Evolutionary conservation across 805 yeast genomes (phyloP), one percentile per base, ranked within the genome.

Genomic region (Hemisphaericaspora nanyangensis): DNA sequence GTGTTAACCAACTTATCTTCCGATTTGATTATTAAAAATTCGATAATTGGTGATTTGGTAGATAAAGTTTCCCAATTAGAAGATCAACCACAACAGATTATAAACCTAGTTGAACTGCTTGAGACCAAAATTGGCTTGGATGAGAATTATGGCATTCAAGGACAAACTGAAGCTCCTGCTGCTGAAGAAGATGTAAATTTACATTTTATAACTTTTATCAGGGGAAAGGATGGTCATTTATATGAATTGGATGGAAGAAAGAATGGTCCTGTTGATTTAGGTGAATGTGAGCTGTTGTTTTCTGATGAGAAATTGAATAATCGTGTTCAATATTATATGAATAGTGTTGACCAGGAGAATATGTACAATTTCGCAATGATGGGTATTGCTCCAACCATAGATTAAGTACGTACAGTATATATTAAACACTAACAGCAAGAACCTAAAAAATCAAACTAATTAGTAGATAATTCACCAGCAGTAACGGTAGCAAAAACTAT

Each of bases 201-300:
- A 41, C 99, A 91, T 62, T 91, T 85, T 55, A 80, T 91, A 18
- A 72, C 93, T 5, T 82, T 85, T 51, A 68, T 85, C 8, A 79
- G 76, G 50, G 70, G 73, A 17, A 61, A 64, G 10, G 72, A 77
- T 45, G 29, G 29, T 26, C 77, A 76, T 42, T 54, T 91, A 16
- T 86, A 78, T 52, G 98, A 91, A 60, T 70, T 91, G 26, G 99
- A 91, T 55, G 99, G 99, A 1, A 73, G 98, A 47, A 71, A 95
- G 47, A 61, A 61, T 26, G 93, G 95, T 0, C 88, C 96, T 0
- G 69, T 82, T 26, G 78, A 74, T 43, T 62, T 88, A 29, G 89
- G 73, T 0, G 80, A 5, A 37, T 51, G 60, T 6, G 65, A 61
- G 3, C 56, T 46, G 5, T 16, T 38, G 15, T 31, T 38, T 20